phyloP scores from a whole-genome alignment of 768 basidiomycete genomes.

The Serendipita vermifera region DNA sequence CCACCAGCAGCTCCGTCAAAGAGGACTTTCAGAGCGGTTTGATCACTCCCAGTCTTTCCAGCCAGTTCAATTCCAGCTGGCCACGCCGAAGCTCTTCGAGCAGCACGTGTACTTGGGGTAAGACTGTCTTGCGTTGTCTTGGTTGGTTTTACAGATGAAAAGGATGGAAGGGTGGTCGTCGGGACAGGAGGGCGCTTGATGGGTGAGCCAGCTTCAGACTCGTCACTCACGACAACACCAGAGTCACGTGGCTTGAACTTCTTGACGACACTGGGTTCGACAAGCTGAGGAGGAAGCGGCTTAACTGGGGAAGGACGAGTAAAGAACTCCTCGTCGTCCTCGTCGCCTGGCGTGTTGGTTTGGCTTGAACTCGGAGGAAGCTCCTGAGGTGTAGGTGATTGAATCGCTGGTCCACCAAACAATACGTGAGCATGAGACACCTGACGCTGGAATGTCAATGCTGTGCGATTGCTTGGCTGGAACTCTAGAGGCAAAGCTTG shows the following conservation, averaged over 20 bases:
- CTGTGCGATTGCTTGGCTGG: neutral
- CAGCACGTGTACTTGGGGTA: neutral
- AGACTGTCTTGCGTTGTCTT: no score
- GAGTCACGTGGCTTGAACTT: slow-evolving; percentile 6
- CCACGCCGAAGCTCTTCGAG: neutral
- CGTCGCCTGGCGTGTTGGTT: neutral
- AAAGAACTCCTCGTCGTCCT: slow-evolving; percentile 6
- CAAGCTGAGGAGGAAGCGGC: no score
- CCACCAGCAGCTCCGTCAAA: slow-evolving; percentile 1
- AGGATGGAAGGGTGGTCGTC: no score
- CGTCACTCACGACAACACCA: slow-evolving; percentile 4
- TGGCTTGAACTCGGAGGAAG: slow-evolving; percentile 1
- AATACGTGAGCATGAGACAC: slow-evolving; percentile 6
- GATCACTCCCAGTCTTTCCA: neutral
- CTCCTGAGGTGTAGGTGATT: neutral
- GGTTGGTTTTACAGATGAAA: no score
- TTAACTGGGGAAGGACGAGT: neutral
- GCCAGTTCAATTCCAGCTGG: neutral
- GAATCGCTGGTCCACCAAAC: slow-evolving; percentile 2
- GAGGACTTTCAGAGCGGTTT: slow-evolving; percentile 1
- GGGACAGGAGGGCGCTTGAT: neutral
- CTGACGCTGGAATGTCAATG: neutral
- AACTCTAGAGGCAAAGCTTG: neutral
- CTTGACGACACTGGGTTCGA: neutral
- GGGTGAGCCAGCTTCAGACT: neutral